Percentiles rank a stretch among this genome's conserved stretches.
Conservation (phyloP, 805 yeast species). For the Candida ulmi region DNA sequence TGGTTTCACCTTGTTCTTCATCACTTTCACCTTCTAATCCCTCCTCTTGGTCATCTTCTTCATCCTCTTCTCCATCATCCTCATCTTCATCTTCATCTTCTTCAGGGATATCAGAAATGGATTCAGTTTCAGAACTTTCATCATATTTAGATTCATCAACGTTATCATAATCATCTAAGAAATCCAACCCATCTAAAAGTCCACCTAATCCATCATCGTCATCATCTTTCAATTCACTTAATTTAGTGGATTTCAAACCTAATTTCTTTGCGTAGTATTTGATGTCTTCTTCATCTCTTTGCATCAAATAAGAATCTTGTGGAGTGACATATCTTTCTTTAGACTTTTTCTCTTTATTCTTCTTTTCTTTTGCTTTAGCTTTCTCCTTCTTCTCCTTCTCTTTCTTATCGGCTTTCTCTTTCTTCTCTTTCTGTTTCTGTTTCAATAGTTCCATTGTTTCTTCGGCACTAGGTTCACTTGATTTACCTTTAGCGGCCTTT, state of each 20-base stretch:
- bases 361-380: no score
- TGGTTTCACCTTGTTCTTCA: slow-evolving; percentile 20
- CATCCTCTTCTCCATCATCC: slow-evolving; percentile 23
- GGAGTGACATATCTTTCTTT: slow-evolving; percentile 27
- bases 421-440: slow-evolving; percentile 7
- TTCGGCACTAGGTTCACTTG: slow-evolving; percentile 22
- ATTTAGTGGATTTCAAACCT: slow-evolving; percentile 55
- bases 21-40: slow-evolving; percentile 22
- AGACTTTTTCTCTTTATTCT: slow-evolving; percentile 9
- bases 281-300: slow-evolving; percentile 72
- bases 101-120: slow-evolving; percentile 16
- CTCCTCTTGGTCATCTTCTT: slow-evolving; percentile 17
- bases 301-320: slow-evolving; percentile 42
- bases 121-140: slow-evolving; percentile 15
- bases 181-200: slow-evolving; percentile 62
- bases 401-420: slow-evolving; percentile 20
- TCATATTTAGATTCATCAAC: slow-evolving; percentile 25
- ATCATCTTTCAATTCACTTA: slow-evolving; percentile 45
- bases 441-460: slow-evolving; percentile 30
- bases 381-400: slow-evolving; percentile 13
- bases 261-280: slow-evolving; percentile 77
- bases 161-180: slow-evolving; percentile 30
- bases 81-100: slow-evolving; percentile 18
- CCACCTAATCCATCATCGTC: slow-evolving; percentile 80
- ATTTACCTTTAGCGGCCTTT: slow-evolving; percentile 3